A percentile compares a stretch with the other conserved stretches of the same genome.
These are phyloP conservation scores for Triticum dicoccoides DNA, from an alignment of 176 grass and related monocot species.

Conservation along the genomic window DNA sequence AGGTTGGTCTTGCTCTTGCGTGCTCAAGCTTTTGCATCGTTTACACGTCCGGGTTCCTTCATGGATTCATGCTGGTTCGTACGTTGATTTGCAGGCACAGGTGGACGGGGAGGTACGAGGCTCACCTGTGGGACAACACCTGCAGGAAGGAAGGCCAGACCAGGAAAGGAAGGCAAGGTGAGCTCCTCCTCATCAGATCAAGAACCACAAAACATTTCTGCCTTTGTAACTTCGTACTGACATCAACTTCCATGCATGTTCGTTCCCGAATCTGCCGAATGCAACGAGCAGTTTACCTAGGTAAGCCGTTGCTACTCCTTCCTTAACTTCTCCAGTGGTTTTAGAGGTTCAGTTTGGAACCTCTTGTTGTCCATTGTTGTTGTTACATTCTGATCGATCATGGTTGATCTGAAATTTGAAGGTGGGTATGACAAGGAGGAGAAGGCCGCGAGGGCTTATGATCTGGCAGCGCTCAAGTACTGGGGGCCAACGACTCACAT, in stretches of 20 bases:
- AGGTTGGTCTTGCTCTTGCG: slow-evolving; percentile 32
- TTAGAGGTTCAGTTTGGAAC: neutral
- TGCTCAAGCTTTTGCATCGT: neutral
- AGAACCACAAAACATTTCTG: neutral
- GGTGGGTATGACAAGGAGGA: slow-evolving; percentile 94
- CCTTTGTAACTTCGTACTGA: slow-evolving; percentile 12
- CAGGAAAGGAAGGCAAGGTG: slow-evolving; percentile 96
- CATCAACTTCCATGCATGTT: neutral
- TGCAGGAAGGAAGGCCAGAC: slow-evolving; percentile 93
- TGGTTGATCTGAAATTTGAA: slow-evolving; percentile 19
- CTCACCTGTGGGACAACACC: slow-evolving; percentile 93
- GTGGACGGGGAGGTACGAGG: slow-evolving; percentile 94
- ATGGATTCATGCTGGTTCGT: neutral
- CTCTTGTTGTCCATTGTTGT: neutral
- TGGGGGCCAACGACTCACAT: slow-evolving; percentile 87
- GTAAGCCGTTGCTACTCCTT: slow-evolving; percentile 33
- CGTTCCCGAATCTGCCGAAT: neutral
- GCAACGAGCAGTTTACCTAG: slow-evolving; percentile 78
- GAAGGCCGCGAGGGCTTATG: slow-evolving; percentile 89
- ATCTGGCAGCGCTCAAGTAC: slow-evolving; percentile 92
- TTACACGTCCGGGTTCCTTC: neutral
- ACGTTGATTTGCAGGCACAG: slow-evolving; percentile 51
- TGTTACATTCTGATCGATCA: slow-evolving; percentile 4
- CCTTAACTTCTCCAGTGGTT: neutral
- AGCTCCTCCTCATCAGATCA: neutral